Conservation (phyloP, 176 grass and related monocot species). For the Oryza officinalis region DNA sequence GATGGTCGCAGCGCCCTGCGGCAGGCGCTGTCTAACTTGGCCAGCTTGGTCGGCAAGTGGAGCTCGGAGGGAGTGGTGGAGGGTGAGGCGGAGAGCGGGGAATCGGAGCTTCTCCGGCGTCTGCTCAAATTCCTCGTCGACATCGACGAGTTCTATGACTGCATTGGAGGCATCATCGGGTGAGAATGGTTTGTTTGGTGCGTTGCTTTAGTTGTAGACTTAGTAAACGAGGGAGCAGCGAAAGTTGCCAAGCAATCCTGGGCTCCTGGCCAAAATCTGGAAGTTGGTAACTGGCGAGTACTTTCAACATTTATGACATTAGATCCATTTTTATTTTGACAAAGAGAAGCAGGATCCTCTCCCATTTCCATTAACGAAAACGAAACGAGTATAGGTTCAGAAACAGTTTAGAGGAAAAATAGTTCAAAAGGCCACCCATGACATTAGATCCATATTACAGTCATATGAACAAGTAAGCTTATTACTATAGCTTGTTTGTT, state of each 20-base stretch:
- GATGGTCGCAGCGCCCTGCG: slow-evolving; percentile 47
- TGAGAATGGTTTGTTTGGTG: slow-evolving; percentile 43
- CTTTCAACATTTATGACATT: background rate
- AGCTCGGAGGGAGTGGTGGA: slow-evolving; percentile 49
- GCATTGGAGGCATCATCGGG: slow-evolving; percentile 96
- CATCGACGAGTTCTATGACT: slow-evolving; percentile 85
- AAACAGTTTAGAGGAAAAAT: no score
- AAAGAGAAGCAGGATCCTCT: no score
- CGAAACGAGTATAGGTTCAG: no score
- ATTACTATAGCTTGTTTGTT: background rate
- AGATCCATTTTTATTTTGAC: no score
- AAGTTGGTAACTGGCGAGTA: slow-evolving; percentile 25
- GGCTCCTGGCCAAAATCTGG: background rate
- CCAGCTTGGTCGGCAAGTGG: slow-evolving; percentile 70
- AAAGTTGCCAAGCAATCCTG: slow-evolving; percentile 9
- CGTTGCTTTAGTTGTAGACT: background rate
- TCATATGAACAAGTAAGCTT: background rate
- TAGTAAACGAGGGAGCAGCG: background rate
- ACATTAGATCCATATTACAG: background rate
- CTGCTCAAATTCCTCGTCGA: slow-evolving; percentile 73
- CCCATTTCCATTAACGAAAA: no score
- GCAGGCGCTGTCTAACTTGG: slow-evolving; percentile 66
- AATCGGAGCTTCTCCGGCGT: slow-evolving; percentile 49
- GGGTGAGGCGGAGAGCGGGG: slow-evolving; percentile 26
- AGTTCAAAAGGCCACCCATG: no score